Evolutionary conservation across 2,329 filamentous ascomycete genomes (phyloP).

Genomic region (Aspergillus hiratsukae): DNA sequence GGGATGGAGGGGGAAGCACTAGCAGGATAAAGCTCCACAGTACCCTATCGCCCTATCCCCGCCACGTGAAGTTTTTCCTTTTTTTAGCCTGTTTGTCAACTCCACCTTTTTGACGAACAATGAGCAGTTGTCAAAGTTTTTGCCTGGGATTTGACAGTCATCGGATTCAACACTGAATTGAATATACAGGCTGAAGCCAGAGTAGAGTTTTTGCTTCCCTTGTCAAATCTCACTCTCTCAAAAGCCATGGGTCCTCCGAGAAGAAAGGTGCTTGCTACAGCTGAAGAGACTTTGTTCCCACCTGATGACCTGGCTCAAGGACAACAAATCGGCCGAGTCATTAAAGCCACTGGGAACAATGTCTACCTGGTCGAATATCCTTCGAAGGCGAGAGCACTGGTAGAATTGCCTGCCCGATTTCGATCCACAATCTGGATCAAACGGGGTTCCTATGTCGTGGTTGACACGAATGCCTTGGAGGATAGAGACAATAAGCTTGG

Average conservation of each 20-base stretch:
- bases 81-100: background rate
- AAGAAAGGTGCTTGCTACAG: slow-evolving; percentile 71
- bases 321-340: slow-evolving; percentile 68
- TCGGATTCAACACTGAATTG: background rate
- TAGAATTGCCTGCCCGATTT: slow-evolving; percentile 80
- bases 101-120: background rate
- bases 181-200: background rate
- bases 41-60: background rate
- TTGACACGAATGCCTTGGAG: slow-evolving; percentile 65
- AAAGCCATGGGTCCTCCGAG: slow-evolving; percentile 66
- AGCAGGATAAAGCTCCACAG: background rate
- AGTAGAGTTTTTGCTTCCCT: background rate
- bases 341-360: slow-evolving; percentile 83
- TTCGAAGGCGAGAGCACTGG: slow-evolving; percentile 60
- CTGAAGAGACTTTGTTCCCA: slow-evolving; percentile 63
- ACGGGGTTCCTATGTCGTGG: slow-evolving; percentile 78
- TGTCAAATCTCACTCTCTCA: background rate
- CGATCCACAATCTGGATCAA: slow-evolving; percentile 93
- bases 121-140: background rate
- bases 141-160: background rate
- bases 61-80: background rate
- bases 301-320: slow-evolving; percentile 49
- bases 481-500: slow-evolving; percentile 70
- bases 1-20: background rate
- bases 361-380: slow-evolving; percentile 76